A percentile compares a stretch with the other conserved stretches of the same genome.
Evolutionary conservation across 371 early-diverging fungal species (phyloP).

Genomic region (Actinomucor elegans): DNA sequence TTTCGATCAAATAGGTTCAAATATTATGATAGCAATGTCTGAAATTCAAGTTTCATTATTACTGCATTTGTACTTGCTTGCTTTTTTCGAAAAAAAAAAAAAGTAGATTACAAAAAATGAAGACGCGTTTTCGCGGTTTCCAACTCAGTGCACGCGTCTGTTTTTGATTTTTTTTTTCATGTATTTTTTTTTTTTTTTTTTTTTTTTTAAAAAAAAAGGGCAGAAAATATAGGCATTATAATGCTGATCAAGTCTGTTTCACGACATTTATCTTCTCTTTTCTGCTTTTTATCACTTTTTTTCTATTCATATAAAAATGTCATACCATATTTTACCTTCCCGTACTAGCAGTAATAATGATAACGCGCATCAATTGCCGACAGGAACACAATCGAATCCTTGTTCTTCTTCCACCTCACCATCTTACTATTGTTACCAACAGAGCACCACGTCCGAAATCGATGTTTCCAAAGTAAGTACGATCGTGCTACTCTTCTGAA

Average conservation of each 20-base stretch:
- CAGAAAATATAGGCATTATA: conserved; percentile 1
- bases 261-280: background rate
- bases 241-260: background rate
- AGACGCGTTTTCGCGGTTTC: background rate
- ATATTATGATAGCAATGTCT: no score
- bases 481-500: no score
- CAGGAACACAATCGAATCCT: background rate
- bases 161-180: background rate
- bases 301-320: background rate
- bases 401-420: no score
- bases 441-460: background rate
- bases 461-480: conserved; percentile 21
- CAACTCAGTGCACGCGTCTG: background rate
- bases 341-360: no score
- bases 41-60: background rate
- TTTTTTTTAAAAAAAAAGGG: background rate
- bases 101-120: background rate
- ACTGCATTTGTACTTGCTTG: background rate
- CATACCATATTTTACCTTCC: background rate
- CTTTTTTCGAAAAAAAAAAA: conserved; percentile 1
- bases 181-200: background rate
- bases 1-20: no score
- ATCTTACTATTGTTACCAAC: no score
- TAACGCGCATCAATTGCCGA: no score
- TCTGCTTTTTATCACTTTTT: background rate